Evolutionary conservation across 192 early-diverging fungal genomes (phyloP).

Genomic region (Backusella parvicylindrica): DNA sequence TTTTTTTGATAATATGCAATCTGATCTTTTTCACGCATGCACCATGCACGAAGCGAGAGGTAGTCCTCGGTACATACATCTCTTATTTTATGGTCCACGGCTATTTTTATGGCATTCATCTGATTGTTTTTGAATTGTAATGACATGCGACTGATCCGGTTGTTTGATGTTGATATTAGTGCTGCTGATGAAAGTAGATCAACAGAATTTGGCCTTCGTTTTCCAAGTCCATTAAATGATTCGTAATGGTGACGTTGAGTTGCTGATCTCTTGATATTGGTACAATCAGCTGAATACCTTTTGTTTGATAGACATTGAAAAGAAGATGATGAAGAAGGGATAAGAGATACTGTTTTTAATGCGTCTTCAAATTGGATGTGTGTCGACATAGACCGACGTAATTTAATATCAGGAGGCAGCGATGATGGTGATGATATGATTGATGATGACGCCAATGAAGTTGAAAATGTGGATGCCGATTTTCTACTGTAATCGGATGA

Average conservation of each 20-base stretch:
- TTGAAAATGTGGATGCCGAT: not conserved
- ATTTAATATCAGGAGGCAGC: not conserved
- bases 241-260: not conserved
- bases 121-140: slow-evolving; percentile 26
- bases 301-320: not conserved
- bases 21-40: slow-evolving; percentile 14
- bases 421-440: not conserved
- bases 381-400: not conserved
- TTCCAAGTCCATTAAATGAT: not conserved
- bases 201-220: slow-evolving; percentile 13
- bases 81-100: slow-evolving; percentile 23
- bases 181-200: slow-evolving; percentile 1
- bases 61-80: slow-evolving; percentile 32
- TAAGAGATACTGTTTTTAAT: not conserved
- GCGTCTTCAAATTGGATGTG: not conserved
- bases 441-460: not conserved
- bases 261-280: slow-evolving; percentile 1
- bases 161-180: not conserved
- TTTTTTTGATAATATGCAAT: not conserved
- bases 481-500: not conserved
- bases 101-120: slow-evolving; percentile 16
- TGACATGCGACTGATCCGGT: slow-evolving; percentile 21
- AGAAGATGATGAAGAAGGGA: not conserved
- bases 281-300: slow-evolving; percentile 14
- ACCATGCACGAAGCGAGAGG: slow-evolving; percentile 21